Conservation (phyloP, 2,329 filamentous ascomycete genomes). For the Sporothrix inflata region DNA sequence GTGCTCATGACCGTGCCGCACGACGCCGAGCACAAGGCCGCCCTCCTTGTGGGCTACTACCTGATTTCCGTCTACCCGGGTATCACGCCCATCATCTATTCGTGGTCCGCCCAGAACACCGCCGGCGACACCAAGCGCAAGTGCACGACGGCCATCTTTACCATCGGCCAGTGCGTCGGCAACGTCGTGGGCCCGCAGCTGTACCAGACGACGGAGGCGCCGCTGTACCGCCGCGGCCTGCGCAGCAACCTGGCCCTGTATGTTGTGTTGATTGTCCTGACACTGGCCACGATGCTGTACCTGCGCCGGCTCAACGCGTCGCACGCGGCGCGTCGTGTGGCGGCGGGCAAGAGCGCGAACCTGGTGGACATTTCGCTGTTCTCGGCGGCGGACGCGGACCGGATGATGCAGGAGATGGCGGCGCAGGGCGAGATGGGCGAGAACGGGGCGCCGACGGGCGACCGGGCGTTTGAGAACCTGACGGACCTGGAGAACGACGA, state of each 20-base stretch:
- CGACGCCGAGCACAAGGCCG: conserved; percentile 34
- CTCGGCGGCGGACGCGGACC: conserved; percentile 29
- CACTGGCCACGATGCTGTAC: conserved; percentile 15
- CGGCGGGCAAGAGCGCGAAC: conserved; percentile 32
- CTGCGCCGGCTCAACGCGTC: conserved; percentile 28
- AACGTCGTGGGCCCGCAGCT: conserved; percentile 66
- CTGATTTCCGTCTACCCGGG: conserved; percentile 34
- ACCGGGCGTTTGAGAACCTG: conserved; percentile 33
- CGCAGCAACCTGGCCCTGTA: conserved; percentile 64
- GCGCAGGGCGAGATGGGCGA: conserved; percentile 19
- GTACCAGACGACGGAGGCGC: conserved; percentile 62
- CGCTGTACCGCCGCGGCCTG: conserved; percentile 60
- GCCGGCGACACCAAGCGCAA: conserved; percentile 73
- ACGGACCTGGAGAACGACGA: conserved; percentile 36
- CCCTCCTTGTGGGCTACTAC: conserved; percentile 38
- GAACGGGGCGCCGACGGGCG: conserved; percentile 24
- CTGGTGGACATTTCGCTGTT: conserved; percentile 31
- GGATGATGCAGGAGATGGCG: conserved; percentile 27
- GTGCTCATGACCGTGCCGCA: conserved; percentile 38
- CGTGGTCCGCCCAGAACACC: conserved; percentile 65
- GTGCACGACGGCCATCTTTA: conserved; percentile 66
- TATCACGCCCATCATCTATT: conserved; percentile 60
- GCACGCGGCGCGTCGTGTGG: conserved; percentile 30
- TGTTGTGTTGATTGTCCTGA: conserved; percentile 40
- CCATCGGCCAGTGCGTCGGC: conserved; percentile 66